phyloP scores from a whole-genome alignment of 768 basidiomycete genomes.

The Xanthoconium purpureum region DNA sequence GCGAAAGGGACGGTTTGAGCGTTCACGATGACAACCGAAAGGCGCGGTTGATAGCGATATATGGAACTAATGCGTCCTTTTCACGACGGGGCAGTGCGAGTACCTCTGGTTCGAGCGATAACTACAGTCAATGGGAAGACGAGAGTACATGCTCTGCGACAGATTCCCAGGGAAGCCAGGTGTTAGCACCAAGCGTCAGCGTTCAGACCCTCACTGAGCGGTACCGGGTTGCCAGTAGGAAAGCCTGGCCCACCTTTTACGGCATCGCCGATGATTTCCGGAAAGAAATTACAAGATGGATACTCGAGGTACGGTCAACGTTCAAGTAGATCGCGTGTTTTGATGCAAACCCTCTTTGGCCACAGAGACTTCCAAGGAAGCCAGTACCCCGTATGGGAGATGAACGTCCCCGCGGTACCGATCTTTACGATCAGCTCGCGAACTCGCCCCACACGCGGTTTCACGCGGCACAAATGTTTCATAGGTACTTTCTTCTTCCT shows the following conservation, averaged over 20 bases:
- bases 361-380: constrained; percentile 10
- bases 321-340: background rate
- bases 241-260: constrained; percentile 18
- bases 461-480: constrained; percentile 60
- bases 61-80: background rate
- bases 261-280: constrained; percentile 38
- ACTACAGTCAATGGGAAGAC: constrained; percentile 17
- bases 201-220: background rate
- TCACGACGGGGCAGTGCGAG: constrained; percentile 8
- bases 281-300: constrained; percentile 40
- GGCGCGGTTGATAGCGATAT: background rate
- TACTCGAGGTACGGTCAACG: constrained; percentile 38
- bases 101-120: constrained; percentile 11
- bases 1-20: constrained; percentile 35
- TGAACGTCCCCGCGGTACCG: background rate
- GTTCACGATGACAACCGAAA: constrained; percentile 9
- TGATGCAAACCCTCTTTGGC: background rate
- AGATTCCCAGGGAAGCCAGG: constrained; percentile 22
- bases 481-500: constrained; percentile 50
- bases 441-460: constrained; percentile 59
- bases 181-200: background rate
- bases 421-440: constrained; percentile 50
- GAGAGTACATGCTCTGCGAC: constrained; percentile 9
- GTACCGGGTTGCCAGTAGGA: background rate
- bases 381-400: background rate